Conservation (phyloP, 1,284 basidiomycete genomes). For the Sanghuangporus baumii region DNA sequence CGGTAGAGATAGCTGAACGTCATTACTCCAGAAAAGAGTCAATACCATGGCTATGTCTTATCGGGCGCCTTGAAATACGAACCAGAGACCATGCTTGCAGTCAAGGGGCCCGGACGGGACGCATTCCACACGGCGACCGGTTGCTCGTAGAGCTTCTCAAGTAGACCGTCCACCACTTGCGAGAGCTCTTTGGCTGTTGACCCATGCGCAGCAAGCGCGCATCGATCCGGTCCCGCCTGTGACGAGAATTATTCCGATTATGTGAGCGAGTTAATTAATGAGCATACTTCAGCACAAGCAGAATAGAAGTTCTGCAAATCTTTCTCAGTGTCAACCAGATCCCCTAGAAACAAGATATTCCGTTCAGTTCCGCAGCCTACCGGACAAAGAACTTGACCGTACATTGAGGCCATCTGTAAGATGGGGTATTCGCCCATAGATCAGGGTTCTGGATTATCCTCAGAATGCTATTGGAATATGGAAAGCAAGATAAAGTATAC, state of each 20-base stretch:
- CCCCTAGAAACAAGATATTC: constrained; percentile 10
- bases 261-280: background rate
- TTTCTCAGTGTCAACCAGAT: constrained; percentile 24
- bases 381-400: background rate
- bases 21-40: constrained; percentile 5
- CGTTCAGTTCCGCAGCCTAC: background rate
- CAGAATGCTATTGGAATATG: background rate
- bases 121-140: constrained; percentile 22
- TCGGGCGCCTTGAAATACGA: background rate
- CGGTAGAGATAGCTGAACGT: constrained; percentile 21
- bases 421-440: constrained; percentile 21
- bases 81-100: constrained; percentile 22
- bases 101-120: constrained; percentile 22
- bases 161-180: constrained; percentile 18
- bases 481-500: constrained; percentile 12
- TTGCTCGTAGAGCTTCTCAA: constrained; percentile 20
- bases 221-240: constrained; percentile 24
- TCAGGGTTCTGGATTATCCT: constrained; percentile 17
- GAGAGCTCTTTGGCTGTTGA: constrained; percentile 19
- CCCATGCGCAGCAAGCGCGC: constrained; percentile 21
- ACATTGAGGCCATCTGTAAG: constrained; percentile 22
- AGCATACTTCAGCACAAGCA: constrained; percentile 21
- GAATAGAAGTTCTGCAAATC: constrained; percentile 22
- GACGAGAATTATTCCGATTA: background rate
- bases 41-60: background rate